Percentiles rank a stretch among this genome's conserved stretches.
Evolutionary conservation across 768 basidiomycete species (phyloP).

Genomic region (Leccinum arenicola): DNA sequence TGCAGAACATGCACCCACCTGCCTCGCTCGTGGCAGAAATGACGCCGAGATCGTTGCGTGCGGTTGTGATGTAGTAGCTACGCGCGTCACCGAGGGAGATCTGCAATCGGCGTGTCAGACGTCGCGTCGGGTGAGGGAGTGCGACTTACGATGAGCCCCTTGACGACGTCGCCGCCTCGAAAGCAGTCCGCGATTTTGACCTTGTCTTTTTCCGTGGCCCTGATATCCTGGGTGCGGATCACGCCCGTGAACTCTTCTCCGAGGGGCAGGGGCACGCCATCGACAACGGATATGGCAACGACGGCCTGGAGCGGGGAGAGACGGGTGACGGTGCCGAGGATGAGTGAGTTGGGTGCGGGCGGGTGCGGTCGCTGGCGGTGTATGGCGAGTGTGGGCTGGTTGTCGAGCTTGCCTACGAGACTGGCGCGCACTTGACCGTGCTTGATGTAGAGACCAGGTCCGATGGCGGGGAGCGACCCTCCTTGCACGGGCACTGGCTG

Average conservation of each 20-base stretch:
- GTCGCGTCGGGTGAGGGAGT: background rate
- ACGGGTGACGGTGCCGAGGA: constrained; percentile 80
- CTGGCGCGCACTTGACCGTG: constrained; percentile 67
- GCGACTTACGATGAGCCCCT: constrained; percentile 73
- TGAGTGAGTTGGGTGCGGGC: constrained; percentile 69
- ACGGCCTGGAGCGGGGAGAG: constrained; percentile 82
- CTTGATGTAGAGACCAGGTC: constrained; percentile 62
- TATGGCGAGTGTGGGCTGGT: constrained; percentile 53
- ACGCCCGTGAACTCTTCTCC: constrained; percentile 91
- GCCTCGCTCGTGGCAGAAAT: constrained; percentile 89
- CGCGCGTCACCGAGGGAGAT: constrained; percentile 90
- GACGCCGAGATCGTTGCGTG: constrained; percentile 86
- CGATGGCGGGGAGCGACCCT: constrained; percentile 55
- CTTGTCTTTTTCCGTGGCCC: constrained; percentile 87
- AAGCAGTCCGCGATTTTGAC: constrained; percentile 91
- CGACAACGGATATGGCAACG: constrained; percentile 82
- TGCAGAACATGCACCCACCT: constrained; percentile 19
- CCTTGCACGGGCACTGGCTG: constrained; percentile 65
- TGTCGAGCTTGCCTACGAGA: constrained; percentile 60
- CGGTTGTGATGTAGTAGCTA: constrained; percentile 90
- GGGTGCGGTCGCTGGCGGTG: constrained; percentile 68
- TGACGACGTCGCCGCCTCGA: constrained; percentile 86
- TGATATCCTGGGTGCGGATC: constrained; percentile 83
- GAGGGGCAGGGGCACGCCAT: constrained; percentile 74
- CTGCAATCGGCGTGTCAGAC: constrained; percentile 37